Evolutionary conservation across 495 filamentous ascomycete species (phyloP).

Genomic region (Durotheca rogersii): DNA sequence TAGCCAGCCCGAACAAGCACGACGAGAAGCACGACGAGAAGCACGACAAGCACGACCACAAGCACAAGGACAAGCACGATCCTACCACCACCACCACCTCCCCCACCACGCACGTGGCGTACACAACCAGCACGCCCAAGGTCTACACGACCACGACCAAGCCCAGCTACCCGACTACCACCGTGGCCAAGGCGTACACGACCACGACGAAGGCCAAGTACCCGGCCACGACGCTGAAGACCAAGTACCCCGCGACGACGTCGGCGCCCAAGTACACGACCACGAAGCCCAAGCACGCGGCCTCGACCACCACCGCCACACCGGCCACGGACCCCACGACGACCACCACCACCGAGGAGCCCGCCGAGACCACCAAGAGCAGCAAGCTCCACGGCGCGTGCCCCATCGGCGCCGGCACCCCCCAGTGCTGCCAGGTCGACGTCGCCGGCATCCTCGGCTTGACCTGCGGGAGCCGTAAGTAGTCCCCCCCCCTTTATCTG

Average conservation of each 20-base stretch:
- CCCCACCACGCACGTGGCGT: conserved; percentile 8
- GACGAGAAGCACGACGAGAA: conserved; percentile 12
- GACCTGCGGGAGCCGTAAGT: conserved; percentile 24
- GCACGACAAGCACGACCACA: conserved; percentile 18
- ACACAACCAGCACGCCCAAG: conserved; percentile 6
- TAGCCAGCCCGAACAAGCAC: conserved; percentile 23
- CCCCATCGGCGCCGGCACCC: conserved; percentile 1
- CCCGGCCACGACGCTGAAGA: conserved; percentile 4
- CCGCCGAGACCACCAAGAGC: background rate
- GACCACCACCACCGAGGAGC: background rate
- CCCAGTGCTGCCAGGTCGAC: conserved; percentile 24
- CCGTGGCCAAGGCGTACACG: background rate
- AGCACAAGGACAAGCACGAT: conserved; percentile 16
- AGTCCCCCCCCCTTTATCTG: background rate
- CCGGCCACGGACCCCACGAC: conserved; percentile 6
- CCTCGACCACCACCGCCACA: conserved; percentile 10
- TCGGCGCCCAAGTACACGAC: background rate
- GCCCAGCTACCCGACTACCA: background rate
- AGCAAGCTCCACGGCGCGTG: conserved; percentile 2
- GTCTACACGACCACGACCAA: background rate
- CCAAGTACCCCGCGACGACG: conserved; percentile 3
- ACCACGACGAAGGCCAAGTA: conserved; percentile 9
- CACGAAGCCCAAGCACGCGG: conserved; percentile 1
- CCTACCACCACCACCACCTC: too few relatives aligned
- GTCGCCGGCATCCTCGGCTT: conserved; percentile 19